These are phyloP conservation scores for Plasmodium blacklocki DNA, from an alignment of 169 alveolate species.

Conservation along the genomic window DNA sequence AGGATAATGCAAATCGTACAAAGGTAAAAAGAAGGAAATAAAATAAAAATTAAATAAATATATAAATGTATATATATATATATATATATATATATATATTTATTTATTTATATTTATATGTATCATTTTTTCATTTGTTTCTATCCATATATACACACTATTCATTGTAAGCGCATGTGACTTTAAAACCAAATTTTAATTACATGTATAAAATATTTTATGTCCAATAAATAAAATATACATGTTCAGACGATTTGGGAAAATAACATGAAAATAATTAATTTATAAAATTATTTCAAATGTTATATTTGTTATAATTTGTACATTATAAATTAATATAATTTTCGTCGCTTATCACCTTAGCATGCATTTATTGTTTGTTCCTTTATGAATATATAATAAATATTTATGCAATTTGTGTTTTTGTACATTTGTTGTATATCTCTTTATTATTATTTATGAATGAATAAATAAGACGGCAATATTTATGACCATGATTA, in stretches of 20 bases:
- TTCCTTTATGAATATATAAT: conserved; percentile 11
- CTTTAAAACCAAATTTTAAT: conserved; percentile 70
- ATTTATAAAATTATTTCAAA: conserved; percentile 19
- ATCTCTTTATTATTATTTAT: conserved; percentile 8
- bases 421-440: neutral
- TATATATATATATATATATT: conserved; percentile 4
- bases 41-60: neutral
- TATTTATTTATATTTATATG: neutral
- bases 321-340: neutral
- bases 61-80: neutral
- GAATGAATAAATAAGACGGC: conserved; percentile 60
- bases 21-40: conserved; percentile 85
- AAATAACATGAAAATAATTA: conserved; percentile 1
- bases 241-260: conserved; percentile 70
- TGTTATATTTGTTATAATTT: conserved; percentile 48
- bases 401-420: neutral
- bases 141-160: no score
- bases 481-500: conserved; percentile 35
- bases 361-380: conserved; percentile 74
- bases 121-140: neutral
- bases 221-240: neutral
- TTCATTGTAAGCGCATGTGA: no score
- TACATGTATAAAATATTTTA: conserved; percentile 24
- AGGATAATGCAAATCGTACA: conserved; percentile 97
- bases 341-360: conserved; percentile 68